Evolutionary conservation across 106 monocot genomes (phyloP), one percentile per base, ranked within the genome.

Genomic region (Iris macrosiphon): DNA sequence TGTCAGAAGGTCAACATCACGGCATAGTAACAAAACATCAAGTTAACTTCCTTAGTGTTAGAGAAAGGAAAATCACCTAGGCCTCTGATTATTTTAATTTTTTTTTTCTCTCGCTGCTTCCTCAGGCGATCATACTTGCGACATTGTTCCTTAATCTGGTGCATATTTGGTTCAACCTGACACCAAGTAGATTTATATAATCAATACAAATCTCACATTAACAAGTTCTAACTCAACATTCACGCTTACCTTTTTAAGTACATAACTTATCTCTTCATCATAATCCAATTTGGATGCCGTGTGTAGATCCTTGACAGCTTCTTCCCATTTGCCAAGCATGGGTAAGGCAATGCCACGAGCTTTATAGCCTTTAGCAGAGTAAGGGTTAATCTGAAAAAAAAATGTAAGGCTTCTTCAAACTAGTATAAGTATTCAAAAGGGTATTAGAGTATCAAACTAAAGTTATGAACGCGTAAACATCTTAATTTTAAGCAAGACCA

Each of bases 341-440:
- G 96, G 61, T 20, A 81, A 69, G 39, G 96, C 96, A 45, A 96
- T 77, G 40, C 96, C 96, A 40, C 86, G 76, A 23, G 96, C 54
- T 58, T 96, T 96, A 28, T 96, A 90, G 16, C 96, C 96, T 75
- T 96, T 96, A 6, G 96, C 96, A 29, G 96, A 96, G 67, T 96
- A 85, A 11, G 90, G 86, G 41, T 96, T 96, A 29, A 96, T 89
- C 96, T 98, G 57, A 56, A 49, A 27, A 4, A 60, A 26, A n/a
- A n/a, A n/a, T n/a, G n/a, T 40, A 28, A 58, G 13, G 24, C 6
- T 13, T 56, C 18, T 34, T 35, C 21, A 35, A 23, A n/a, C n/a
- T n/a, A n/a, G n/a, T n/a, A n/a, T n/a, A n/a, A n/a, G n/a, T n/a
- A n/a, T n/a, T n/a, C n/a, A n/a, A n/a, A n/a, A n/a, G n/a, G n/a